Evolutionary conservation across 2,329 filamentous ascomycete genomes (phyloP).

Genomic region (Passalora sequoiae): DNA sequence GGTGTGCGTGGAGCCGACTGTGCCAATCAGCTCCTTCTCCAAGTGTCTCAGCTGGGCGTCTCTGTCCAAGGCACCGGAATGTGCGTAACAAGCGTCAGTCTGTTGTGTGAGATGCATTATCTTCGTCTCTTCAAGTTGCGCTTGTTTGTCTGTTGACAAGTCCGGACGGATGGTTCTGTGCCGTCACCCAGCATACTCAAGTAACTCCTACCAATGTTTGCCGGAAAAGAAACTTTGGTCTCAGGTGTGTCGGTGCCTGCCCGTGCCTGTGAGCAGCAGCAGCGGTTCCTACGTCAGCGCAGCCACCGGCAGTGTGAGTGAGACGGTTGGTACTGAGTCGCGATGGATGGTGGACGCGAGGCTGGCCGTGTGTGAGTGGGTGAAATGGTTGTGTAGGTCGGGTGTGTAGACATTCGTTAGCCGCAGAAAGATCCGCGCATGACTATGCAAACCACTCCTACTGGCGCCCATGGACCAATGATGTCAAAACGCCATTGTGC

Average conservation of each 20-base stretch:
- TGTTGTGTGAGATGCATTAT: constrained; percentile 6
- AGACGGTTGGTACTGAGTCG: background rate
- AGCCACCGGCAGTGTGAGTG: background rate
- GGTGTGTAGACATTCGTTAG: no score
- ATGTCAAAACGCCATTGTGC: background rate
- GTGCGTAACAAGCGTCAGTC: constrained; percentile 1
- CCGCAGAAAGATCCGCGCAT: background rate
- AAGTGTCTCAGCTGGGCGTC: background rate
- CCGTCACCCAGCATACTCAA: no score
- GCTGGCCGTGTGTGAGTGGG: background rate
- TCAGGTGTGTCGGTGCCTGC: constrained; percentile 1
- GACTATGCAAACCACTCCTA: no score
- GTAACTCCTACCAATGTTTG: no score
- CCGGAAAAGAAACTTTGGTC: constrained; percentile 2
- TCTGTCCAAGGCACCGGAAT: constrained; percentile 4
- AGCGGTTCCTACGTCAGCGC: constrained; percentile 7
- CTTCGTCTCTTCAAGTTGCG: background rate
- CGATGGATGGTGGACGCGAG: background rate
- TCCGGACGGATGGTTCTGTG: no score
- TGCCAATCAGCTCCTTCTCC: constrained; percentile 2
- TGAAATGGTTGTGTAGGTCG: background rate
- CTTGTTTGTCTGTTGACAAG: no score
- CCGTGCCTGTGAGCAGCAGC: no score
- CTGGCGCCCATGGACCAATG: no score
- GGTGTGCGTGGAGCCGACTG: constrained; percentile 16